Evolutionary conservation across 2,329 filamentous ascomycete genomes (phyloP).

Genomic region (Cladophialophora psammophila): DNA sequence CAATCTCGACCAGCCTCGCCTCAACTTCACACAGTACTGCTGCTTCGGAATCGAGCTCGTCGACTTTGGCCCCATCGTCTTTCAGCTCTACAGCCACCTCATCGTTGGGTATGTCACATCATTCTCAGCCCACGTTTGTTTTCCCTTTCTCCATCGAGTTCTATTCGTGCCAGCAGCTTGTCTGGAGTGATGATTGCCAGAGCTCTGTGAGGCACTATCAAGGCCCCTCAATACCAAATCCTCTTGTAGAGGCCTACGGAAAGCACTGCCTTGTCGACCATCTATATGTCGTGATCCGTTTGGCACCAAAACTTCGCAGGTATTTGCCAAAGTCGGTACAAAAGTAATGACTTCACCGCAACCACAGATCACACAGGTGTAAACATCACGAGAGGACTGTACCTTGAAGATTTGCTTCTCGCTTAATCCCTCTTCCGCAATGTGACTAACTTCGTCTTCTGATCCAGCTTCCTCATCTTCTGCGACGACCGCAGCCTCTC

Average conservation of each 20-base stretch:
- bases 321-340: too few species aligned
- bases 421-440: neutral
- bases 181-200: neutral
- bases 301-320: too few species aligned
- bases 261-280: too few species aligned
- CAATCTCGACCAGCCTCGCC: neutral
- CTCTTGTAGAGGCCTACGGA: neutral
- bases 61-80: neutral
- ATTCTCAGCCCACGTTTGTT: neutral
- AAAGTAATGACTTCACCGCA: too few species aligned
- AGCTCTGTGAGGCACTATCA: neutral
- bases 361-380: neutral
- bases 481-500: neutral
- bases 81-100: neutral
- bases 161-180: neutral
- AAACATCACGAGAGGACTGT: neutral
- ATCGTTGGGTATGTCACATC: neutral
- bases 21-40: neutral
- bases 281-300: too few species aligned
- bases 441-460: neutral
- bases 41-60: neutral
- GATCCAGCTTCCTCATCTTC: constrained; percentile 1
- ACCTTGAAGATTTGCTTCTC: neutral
- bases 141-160: neutral
- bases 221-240: neutral